Base-by-base conservation (phyloP, 768 basidiomycete species). In the Hygrocybe punicea region DNA sequence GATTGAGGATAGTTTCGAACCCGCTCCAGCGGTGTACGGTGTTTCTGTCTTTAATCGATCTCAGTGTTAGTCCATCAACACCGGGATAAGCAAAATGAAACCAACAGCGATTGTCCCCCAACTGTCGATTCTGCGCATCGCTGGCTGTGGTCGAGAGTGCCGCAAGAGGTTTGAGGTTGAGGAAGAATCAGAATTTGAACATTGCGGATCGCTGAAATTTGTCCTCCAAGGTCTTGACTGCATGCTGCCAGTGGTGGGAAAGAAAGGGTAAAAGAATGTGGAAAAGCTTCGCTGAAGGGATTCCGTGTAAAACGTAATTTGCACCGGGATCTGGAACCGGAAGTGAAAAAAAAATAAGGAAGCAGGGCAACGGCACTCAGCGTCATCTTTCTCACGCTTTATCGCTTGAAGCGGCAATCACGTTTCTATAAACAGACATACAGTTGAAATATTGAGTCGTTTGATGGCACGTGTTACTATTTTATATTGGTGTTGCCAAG, bases 21-120 rank as follows among this genome's bases (percentile, higher is more conserved):
- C 58, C 50, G 58, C 53, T 33, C 47, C 53, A 4, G 54, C 58
- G 4, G 58, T 42, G 58, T 59, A 59, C 10, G 58, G 58, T 13
- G 58, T 49, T n/a, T 59, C 58, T 4, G 46, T 55, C 46, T 55
- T 35, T 24, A 17, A 17, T 8, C 6, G 23, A n/a, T 13, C 10
- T 2, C 7, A 40, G 11, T 14, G 14, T 24, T 2, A 37, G n/a
- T 23, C 7, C 4, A 29, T 4, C 4, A 37, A 34, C 6, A 13
- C 17, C 4, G 11, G 7, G 16, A 17, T 3, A 16, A 16, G 37
- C 5, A 21, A n/a, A 19, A 40, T 21, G 36, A 17, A 19, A 53
- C 19, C 9, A 6, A 37, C 36, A 8, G 21, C 8, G 19, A 53
- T 3, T 40, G 51, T 3, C 21, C 36, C 51, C 51, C 51, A 53